These are phyloP conservation scores for Phoma sp. DNA, from an alignment of 2,329 filamentous ascomycete genomes.

Conservation along the genomic window DNA sequence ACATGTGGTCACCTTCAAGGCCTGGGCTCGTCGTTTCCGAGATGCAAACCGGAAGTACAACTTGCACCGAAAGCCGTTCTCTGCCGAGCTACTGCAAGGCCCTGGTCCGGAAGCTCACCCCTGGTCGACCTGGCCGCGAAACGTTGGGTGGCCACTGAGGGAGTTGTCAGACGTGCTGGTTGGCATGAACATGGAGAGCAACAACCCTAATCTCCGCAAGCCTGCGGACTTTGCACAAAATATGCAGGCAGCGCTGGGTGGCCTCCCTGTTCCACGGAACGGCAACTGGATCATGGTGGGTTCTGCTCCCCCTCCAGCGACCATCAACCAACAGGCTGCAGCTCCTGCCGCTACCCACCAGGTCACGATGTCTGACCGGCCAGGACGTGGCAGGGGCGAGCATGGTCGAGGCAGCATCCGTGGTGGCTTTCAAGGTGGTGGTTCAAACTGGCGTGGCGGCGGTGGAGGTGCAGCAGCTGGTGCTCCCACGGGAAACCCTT, in stretches of 20 bases:
- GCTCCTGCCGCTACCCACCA: background rate
- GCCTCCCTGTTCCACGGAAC: background rate
- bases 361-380: background rate
- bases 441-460: background rate
- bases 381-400: background rate
- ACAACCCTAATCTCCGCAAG: background rate
- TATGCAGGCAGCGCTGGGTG: constrained; percentile 2
- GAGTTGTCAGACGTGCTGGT: background rate
- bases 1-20: constrained; percentile 7
- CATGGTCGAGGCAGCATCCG: background rate
- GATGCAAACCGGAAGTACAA: constrained; percentile 1
- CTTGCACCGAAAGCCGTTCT: background rate
- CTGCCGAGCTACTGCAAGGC: background rate
- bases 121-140: constrained; percentile 3
- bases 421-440: background rate
- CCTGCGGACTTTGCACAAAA: background rate
- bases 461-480: background rate
- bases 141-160: background rate
- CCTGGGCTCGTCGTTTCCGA: constrained; percentile 9
- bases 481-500: background rate
- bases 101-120: constrained; percentile 1
- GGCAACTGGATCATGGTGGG: background rate
- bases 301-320: background rate
- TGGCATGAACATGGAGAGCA: background rate
- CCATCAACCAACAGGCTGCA: background rate